Conservation (phyloP, 2,329 filamentous ascomycete species). For the Clarireedia homoeocarpa region DNA sequence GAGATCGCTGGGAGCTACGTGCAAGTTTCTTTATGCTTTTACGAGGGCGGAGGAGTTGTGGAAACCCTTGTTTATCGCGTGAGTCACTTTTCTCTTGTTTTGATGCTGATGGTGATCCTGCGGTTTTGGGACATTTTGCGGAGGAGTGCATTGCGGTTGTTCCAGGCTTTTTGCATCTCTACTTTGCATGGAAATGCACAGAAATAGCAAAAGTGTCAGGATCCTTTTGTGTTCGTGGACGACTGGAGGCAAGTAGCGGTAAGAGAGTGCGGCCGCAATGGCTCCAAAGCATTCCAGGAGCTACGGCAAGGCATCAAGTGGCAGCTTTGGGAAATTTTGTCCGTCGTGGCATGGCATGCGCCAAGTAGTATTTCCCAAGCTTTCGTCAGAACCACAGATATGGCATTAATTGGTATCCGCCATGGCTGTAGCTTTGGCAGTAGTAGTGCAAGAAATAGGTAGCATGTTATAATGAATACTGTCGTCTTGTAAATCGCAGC, state of each 20-base stretch:
- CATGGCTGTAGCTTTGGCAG: too few species aligned
- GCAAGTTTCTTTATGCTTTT: slow-evolving; percentile 81
- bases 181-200: background rate
- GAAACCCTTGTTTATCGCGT: slow-evolving; percentile 80
- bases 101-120: background rate
- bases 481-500: background rate
- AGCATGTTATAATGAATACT: background rate
- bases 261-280: background rate
- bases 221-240: too few species aligned
- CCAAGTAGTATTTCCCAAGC: too few species aligned
- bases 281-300: background rate
- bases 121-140: background rate
- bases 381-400: too few species aligned
- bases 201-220: background rate
- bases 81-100: slow-evolving; percentile 39
- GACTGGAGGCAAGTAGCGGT: too few species aligned
- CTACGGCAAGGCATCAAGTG: background rate
- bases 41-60: slow-evolving; percentile 79
- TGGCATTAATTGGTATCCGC: too few species aligned
- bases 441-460: background rate
- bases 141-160: background rate
- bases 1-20: slow-evolving; percentile 63
- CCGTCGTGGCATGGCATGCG: too few species aligned
- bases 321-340: background rate
- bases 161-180: too few species aligned